These are phyloP conservation scores for Cyberlindnera meyerae DNA, from an alignment of 805 yeast species.

Conservation along the genomic window DNA sequence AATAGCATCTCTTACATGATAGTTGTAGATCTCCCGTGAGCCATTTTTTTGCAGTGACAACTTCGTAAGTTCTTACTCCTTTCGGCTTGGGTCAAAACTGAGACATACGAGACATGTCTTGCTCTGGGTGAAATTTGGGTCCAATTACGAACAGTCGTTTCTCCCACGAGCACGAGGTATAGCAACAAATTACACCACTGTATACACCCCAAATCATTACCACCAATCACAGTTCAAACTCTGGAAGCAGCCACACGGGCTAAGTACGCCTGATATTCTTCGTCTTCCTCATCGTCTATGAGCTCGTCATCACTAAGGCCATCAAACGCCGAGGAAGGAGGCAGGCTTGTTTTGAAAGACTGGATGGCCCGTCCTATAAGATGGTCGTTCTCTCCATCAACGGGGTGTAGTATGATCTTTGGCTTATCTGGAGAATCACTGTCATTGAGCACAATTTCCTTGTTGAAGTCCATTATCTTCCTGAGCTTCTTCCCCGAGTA, in stretches of 20 bases:
- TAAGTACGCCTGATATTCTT: conserved; percentile 7
- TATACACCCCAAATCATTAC: too few relatives aligned
- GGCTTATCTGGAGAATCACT: conserved; percentile 15
- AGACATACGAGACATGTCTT: too few relatives aligned
- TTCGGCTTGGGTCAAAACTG: too few relatives aligned
- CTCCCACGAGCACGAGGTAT: too few relatives aligned
- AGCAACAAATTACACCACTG: too few relatives aligned
- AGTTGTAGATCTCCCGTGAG: too few relatives aligned
- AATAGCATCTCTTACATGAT: too few relatives aligned
- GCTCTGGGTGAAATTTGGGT: too few relatives aligned
- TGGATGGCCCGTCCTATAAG: conserved; percentile 21
- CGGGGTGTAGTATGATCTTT: conserved; percentile 23
- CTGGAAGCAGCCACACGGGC: conserved; percentile 1
- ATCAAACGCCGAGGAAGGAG: conserved; percentile 36
- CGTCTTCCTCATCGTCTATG: conserved; percentile 5
- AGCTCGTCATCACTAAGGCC: conserved; percentile 19
- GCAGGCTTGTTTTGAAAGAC: conserved; percentile 30
- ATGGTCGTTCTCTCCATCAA: conserved; percentile 24
- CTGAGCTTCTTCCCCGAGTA: conserved; percentile 5
- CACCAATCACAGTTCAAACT: too few relatives aligned
- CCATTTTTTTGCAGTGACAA: too few relatives aligned
- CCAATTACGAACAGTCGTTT: too few relatives aligned
- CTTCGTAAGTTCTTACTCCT: too few relatives aligned
- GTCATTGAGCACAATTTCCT: conserved; percentile 24
- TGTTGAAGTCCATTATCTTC: conserved; percentile 12